Conservation (phyloP, 371 early-diverging fungal species). For the Batkoa obscura region DNA sequence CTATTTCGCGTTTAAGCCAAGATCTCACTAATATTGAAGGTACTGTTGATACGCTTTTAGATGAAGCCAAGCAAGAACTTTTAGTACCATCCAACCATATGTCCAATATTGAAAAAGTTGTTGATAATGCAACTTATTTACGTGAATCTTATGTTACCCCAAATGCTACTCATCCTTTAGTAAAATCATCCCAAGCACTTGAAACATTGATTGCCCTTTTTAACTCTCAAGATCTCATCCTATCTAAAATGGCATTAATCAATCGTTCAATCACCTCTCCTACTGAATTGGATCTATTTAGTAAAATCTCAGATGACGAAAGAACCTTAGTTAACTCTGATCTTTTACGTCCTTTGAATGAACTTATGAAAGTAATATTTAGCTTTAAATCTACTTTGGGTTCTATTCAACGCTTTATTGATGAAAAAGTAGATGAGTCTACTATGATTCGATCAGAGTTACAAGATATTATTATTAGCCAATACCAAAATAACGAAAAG, state of each 20-base stretch:
- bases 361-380: background rate
- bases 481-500: background rate
- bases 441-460: background rate
- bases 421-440: background rate
- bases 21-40: constrained; percentile 49
- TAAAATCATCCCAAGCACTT: background rate
- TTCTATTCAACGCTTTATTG: background rate
- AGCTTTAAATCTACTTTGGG: background rate
- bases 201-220: background rate
- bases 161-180: background rate
- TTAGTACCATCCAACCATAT: constrained; percentile 25
- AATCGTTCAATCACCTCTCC: background rate
- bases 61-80: constrained; percentile 50
- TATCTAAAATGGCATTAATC: constrained; percentile 1
- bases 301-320: background rate
- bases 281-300: background rate
- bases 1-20: constrained; percentile 42
- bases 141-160: background rate
- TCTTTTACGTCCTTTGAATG: background rate
- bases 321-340: background rate
- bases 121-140: background rate
- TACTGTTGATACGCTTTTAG: constrained; percentile 45
- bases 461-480: background rate
- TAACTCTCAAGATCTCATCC: background rate
- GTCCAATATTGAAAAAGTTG: constrained; percentile 28